These are phyloP conservation scores for Hemileccinum impolitum DNA, from an alignment of 768 basidiomycete genomes.

Conservation along the genomic window DNA sequence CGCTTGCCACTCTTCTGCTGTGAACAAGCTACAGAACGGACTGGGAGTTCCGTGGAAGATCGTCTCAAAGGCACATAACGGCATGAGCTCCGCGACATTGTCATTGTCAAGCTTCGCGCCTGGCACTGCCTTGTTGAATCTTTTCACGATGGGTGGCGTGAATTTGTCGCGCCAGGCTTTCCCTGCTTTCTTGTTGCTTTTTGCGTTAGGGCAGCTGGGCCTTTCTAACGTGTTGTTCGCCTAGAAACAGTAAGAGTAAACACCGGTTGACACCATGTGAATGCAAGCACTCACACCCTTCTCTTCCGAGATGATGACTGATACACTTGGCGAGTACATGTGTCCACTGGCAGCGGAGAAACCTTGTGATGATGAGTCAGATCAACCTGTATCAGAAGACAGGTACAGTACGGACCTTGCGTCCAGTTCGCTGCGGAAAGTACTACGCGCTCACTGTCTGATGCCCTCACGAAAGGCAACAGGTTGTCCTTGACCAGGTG, in stretches of 20 bases:
- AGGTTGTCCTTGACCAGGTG: conserved; percentile 41
- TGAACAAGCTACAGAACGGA: conserved; percentile 75
- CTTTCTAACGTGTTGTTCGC: conserved; percentile 69
- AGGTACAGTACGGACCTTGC: conserved; percentile 38
- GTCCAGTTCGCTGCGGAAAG: conserved; percentile 70
- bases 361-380: conserved; percentile 37
- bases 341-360: conserved; percentile 53
- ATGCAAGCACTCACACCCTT: conserved; percentile 37
- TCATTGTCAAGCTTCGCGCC: conserved; percentile 53
- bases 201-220: conserved; percentile 58
- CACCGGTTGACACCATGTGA: background rate
- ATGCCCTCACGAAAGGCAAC: conserved; percentile 53
- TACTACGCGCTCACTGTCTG: conserved; percentile 56
- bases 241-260: conserved; percentile 24
- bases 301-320: conserved; percentile 51
- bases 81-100: conserved; percentile 61
- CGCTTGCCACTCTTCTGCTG: conserved; percentile 53
- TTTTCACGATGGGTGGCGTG: conserved; percentile 50
- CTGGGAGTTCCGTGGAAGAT: conserved; percentile 48
- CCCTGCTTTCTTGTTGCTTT: conserved; percentile 41
- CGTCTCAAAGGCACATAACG: conserved; percentile 81
- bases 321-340: conserved; percentile 43
- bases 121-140: conserved; percentile 58
- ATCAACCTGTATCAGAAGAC: background rate
- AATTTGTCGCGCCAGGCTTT: conserved; percentile 55